Evolutionary conservation across 768 basidiomycete genomes (phyloP), one percentile per base, ranked within the genome.

Genomic region (Kwoniella bestiolae): DNA sequence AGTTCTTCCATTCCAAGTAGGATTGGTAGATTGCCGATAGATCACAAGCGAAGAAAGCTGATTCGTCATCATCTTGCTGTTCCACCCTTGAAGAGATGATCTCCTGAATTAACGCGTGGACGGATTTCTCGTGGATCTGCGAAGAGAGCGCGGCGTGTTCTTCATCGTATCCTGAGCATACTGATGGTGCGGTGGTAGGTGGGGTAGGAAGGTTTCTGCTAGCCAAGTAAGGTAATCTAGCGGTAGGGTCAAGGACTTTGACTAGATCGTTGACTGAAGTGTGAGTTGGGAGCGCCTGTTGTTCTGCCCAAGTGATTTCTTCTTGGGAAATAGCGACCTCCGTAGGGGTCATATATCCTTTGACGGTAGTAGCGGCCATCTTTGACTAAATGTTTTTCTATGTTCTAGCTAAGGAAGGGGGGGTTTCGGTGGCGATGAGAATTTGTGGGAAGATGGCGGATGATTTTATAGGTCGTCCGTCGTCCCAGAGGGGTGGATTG

Each of bases 11-110:
- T 57, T 91, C 86, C 73, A 87, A 84, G 74, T 92, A 90, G 78
- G 95, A 93, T 58, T 83, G 83, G 80, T 91, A 96, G 4, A 98
- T 90, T 70, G 89, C 86, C 71, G 89, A 87, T 46, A 99, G 87
- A 81, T 99, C 96, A 11, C 91, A 93, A 11, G 96, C 94, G 75
- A 97, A 98, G 81, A 97, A 98, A 6, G 96, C 95, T 64, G 88
- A 89, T 83, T 97, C 96, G 11, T 93, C 90, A 75, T 92, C 88
- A 18, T 69, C 79, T 44, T 75, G 76, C 6, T 69, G 64, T 2
- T 50, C 26, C 1, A 70, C 45, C 21, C 71, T 63, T n/a, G 56
- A 28, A 3, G 72, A 60, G 51, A 80, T 67, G 14, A 68, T 64
- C 16, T 72, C 23, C 23, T 73, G 68, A 11, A 81, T 65, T 25